Base-by-base conservation (phyloP, 78 protist species). In the Pelomyxa schiedti region DNA sequence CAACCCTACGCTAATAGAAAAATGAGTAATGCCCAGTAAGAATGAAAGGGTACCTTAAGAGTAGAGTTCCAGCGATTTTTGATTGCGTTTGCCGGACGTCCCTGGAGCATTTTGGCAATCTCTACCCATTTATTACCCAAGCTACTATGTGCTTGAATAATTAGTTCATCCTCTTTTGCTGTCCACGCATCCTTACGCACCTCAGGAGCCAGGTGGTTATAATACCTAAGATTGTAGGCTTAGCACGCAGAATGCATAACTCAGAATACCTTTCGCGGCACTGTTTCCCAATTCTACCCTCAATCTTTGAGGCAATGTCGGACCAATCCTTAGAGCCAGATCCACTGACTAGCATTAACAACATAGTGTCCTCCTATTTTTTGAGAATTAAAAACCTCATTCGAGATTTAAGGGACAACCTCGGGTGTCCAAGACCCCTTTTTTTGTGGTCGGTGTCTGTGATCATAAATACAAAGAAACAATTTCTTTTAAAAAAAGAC, bases 11-110 rank as follows among this genome's bases (percentile, higher is more conserved):
- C n/a, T n/a, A n/a, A n/a, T n/a, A n/a, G n/a, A n/a, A n/a, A n/a
- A n/a, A n/a, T n/a, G n/a, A n/a, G n/a, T n/a, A n/a, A n/a, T n/a
- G n/a, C n/a, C n/a, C n/a, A 47, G 58, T 24, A 47, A 16, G 16
- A 47, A 16, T 16, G 58, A 16, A 16, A 16, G 58, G 32, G 58
- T 16, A 47, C 58, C 40, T 82, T 80, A 80, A 91, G 66, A 29
- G 93, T 80, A 6, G 96, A 93, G 69, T 94, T 91, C 93, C 95
- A 94, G 72, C 77, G 96, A 73, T 94, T 94, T 72, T 92, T 94
- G 66, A 94, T 80, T 0, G 92, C 94, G 69, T 94, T 94, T 78
- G 91, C 95, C 28, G 96, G 80, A 8, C 97, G 78, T n/a, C 95
- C 97, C 0, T 86, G 32, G 4, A 94, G 81, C 22, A 7, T 43